A percentile compares a stretch with the other conserved stretches of the same genome.
phyloP scores from a whole-genome alignment of 108 stramenopile species.

The Aurantiochytrium sp. region DNA sequence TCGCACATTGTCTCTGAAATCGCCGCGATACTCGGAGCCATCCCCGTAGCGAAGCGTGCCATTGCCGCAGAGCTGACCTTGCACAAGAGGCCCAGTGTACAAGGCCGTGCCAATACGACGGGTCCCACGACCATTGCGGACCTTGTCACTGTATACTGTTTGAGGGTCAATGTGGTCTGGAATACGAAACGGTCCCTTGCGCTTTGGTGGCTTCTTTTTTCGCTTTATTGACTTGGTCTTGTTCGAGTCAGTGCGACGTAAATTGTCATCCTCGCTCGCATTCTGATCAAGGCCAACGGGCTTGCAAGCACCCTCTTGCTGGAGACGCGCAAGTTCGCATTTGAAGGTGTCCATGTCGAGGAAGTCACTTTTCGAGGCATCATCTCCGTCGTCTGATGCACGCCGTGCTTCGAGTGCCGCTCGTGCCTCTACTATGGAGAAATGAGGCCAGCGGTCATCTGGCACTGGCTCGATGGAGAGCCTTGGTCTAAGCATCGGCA shows the following conservation, averaged over 20 bases:
- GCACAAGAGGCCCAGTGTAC: conserved; percentile 65
- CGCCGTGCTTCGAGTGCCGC: neutral
- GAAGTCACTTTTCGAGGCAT: neutral
- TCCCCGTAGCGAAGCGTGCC: conserved; percentile 68
- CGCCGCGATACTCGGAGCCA: conserved; percentile 62
- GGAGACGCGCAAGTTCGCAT: neutral
- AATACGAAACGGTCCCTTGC: neutral
- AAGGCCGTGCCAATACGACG: conserved; percentile 21
- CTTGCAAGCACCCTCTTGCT: neutral
- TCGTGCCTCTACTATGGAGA: neutral
- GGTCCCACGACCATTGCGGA: neutral
- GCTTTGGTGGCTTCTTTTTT: neutral
- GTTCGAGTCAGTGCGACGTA: too few species aligned
- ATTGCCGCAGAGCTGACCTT: conserved; percentile 73
- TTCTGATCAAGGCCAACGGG: neutral
- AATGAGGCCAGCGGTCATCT: neutral
- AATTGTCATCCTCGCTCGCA: too few species aligned
- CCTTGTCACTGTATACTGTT: neutral
- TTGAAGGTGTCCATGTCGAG: neutral
- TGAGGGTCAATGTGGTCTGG: neutral
- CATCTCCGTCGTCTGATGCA: neutral
- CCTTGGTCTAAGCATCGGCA: neutral
- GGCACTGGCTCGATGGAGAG: neutral
- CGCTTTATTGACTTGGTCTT: neutral
- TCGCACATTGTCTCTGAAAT: conserved; percentile 56